Base-by-base conservation (phyloP, 768 basidiomycete species). In the Suillus discolor region DNA sequence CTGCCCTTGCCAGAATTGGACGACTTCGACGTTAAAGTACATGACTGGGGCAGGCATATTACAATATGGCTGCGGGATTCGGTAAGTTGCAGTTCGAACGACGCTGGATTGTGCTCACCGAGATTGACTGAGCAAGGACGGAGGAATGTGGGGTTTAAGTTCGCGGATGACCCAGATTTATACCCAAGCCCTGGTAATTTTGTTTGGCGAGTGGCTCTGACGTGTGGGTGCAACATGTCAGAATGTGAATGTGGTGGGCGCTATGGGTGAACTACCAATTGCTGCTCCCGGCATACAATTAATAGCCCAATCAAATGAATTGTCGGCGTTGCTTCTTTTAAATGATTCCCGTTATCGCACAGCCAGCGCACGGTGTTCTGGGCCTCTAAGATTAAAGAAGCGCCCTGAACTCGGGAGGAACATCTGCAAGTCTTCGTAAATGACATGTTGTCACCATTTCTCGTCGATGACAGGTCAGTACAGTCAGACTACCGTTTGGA, bases 1-100 rank as follows among this genome's bases (percentile, higher is more conserved):
- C 23, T 38, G 67, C 36, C 39, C 63, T 36, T 69, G 77, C 72
- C 71, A 76, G 64, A 76, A 78, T 38, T 78, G 76, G 61, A 60
- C 66, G 51, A 76, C 65, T 23, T 73, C 73, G 66, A 78, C 66
- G 2, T 71, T 65, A 67, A 69, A 69, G 62, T 60, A 67, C 1
- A 68, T 68, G 0, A 66, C 34, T 0, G 73, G 73, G 20, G 73
- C 71, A 18, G 51, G 67, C 28, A 74, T 66, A 2, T 57, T 39
- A 23, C 16, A 57, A 25, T 38, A 25, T 28, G 8, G 16, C 57
- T 59, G 25, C 18, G 23, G 16, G n/a, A 28, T 6, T 12, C 23
- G 23, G 57, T 41, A 59, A 59, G 38, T 41, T 18, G 25, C 25
- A 41, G 38, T 41, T 59, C 57, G 9, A 18, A 31, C 9, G 8